phyloP scores from a whole-genome alignment of 2,329 filamentous ascomycete species.

The Colletotrichum destructivum region DNA sequence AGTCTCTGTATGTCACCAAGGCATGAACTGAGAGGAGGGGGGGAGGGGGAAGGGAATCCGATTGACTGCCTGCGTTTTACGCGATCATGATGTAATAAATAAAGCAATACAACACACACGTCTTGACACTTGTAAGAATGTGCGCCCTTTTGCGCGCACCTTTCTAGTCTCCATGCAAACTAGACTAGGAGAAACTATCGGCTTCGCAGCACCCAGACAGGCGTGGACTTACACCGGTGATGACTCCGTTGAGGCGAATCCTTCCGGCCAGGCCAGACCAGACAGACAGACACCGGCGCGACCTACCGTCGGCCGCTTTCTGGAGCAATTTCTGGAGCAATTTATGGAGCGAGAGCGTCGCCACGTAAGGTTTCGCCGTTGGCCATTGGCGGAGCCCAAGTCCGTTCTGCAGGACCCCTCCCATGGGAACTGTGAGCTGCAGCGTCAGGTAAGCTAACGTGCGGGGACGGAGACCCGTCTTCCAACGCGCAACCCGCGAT shows the following conservation, averaged over 20 bases:
- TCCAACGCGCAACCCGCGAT: constrained; percentile 1
- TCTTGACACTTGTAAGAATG: not conserved
- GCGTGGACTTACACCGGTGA: not conserved
- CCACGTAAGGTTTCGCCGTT: not conserved
- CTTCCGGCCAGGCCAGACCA: constrained; percentile 16
- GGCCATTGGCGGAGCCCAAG: constrained; percentile 2
- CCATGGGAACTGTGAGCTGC: not conserved
- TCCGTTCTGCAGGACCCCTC: constrained; percentile 1
- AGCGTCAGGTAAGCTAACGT: constrained; percentile 6
- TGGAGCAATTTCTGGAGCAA: constrained; percentile 1
- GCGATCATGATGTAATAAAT: constrained; percentile 17
- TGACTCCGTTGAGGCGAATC: not conserved
- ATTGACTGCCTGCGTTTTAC: not conserved
- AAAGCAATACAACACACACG: constrained; percentile 1
- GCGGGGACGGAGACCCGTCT: constrained; percentile 1
- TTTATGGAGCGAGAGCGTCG: constrained; percentile 18
- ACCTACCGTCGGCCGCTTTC: constrained; percentile 16
- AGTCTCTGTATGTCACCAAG: constrained; percentile 38
- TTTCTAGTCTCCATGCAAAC: constrained; percentile 3
- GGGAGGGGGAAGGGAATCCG: too few relatives aligned
- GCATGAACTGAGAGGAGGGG: constrained; percentile 16
- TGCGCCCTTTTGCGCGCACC: too few relatives aligned
- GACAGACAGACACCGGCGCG: not conserved
- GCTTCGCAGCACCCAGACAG: constrained; percentile 5
- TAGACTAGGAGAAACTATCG: not conserved